These are phyloP conservation scores for Penicillium bovifimosum DNA, from an alignment of 495 filamentous ascomycete genomes.

Conservation along the genomic window DNA sequence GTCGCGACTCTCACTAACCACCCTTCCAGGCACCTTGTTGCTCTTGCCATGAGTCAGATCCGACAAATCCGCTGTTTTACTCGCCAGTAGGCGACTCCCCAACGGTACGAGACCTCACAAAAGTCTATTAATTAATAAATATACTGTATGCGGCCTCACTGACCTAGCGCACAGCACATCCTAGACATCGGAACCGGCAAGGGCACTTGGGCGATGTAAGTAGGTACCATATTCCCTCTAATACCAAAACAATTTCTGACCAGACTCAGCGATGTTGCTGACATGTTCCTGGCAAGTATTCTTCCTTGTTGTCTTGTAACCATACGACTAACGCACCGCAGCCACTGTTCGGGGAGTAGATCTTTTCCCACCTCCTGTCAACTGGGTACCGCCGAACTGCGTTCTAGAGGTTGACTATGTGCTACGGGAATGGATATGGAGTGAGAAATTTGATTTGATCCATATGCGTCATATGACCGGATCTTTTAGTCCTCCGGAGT, in stretches of 20 bases:
- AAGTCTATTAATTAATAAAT: no score
- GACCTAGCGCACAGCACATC: no score
- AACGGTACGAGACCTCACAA: no score
- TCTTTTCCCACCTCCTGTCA: slow-evolving; percentile 19
- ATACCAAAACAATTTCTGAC: background rate
- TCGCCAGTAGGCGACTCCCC: background rate
- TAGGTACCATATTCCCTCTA: background rate
- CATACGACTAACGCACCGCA: background rate
- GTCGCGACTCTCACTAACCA: background rate
- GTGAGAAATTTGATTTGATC: slow-evolving; percentile 23
- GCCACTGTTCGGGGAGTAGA: slow-evolving; percentile 21
- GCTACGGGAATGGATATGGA: slow-evolving; percentile 26
- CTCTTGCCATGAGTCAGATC: background rate
- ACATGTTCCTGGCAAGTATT: slow-evolving; percentile 5
- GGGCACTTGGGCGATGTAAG: slow-evolving; percentile 16
- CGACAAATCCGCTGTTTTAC: background rate
- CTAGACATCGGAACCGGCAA: slow-evolving; percentile 9
- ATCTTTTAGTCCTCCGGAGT: slow-evolving; percentile 19
- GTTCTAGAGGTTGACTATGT: slow-evolving; percentile 28
- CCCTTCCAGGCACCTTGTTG: background rate
- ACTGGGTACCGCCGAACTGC: slow-evolving; percentile 30
- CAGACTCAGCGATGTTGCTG: slow-evolving; percentile 14
- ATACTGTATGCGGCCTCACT: no score
- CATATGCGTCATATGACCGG: slow-evolving; percentile 20
- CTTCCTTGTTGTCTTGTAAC: no score